phyloP scores from a whole-genome alignment of 129 eudicot genomes.

The Pittosporum tobira region DNA sequence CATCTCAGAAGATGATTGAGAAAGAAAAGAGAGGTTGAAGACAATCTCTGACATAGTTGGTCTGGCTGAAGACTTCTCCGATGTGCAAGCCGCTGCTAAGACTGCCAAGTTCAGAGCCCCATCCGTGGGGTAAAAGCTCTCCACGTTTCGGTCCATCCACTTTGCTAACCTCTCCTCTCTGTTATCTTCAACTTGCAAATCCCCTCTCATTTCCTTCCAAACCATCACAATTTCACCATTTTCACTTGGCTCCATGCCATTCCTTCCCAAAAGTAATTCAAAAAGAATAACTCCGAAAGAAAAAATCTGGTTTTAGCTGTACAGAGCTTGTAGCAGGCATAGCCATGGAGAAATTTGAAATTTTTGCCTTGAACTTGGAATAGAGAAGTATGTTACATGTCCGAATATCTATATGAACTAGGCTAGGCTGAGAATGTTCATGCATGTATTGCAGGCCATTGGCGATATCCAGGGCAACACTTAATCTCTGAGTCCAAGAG shows the following conservation, averaged over 20 bases:
- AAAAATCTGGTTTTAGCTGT: conserved; percentile 46
- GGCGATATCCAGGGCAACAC: conserved; percentile 49
- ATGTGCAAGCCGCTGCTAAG: conserved; percentile 54
- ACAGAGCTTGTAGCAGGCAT: conserved; percentile 39
- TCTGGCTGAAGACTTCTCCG: conserved; percentile 48
- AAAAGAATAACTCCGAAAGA: conserved; percentile 52
- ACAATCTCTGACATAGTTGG: conserved; percentile 61
- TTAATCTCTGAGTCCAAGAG: conserved; percentile 49
- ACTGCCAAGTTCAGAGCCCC: conserved; percentile 51
- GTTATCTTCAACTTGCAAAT: conserved; percentile 36
- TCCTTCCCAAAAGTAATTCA: conserved; percentile 59
- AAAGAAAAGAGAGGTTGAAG: conserved; percentile 47
- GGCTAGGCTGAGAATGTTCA: conserved; percentile 66
- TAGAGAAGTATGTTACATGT: conserved; percentile 65
- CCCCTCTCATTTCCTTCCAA: conserved; percentile 56
- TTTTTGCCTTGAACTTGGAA: conserved; percentile 55
- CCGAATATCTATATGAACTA: conserved; percentile 51
- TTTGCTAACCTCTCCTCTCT: conserved; percentile 38
- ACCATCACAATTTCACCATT: conserved; percentile 46
- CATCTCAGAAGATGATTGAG: conserved; percentile 42
- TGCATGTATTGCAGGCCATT: conserved; percentile 70
- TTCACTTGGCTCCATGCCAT: conserved; percentile 46
- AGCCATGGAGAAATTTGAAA: conserved; percentile 44
- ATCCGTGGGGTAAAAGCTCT: conserved; percentile 44
- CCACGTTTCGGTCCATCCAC: conserved; percentile 61